Base-by-base conservation (phyloP, 1,139 yeast species). In the Zygosaccharomyces pseudobailii region DNA sequence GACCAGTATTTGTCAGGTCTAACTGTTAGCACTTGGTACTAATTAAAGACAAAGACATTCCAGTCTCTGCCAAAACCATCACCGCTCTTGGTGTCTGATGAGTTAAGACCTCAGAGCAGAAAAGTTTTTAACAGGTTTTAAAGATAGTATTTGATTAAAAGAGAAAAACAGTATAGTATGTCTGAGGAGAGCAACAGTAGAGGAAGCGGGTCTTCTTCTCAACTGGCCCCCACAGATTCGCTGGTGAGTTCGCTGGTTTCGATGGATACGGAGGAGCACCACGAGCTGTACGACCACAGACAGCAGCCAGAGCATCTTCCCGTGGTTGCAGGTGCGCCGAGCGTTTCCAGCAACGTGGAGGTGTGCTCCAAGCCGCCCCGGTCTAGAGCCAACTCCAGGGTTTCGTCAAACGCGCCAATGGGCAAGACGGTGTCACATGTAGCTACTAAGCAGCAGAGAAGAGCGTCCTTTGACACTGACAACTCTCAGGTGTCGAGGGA, bases 401-500 rank as follows among this genome's bases (percentile, higher is more conserved):
- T 32, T 5, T 40, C 43, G 3, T 40, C 43, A 22, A 34, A 28
- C 25, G 19, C 37, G 35, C 40, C 32, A 21, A 27, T 36, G 37
- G 38, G 13, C 10, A 21, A 13, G 22, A 34, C 23, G 30, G 36
- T 20, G 40, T 40, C 23, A 36, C 45, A 20, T 31, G 36, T 13
- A 32, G 22, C 22, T 9, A 21, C 23, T 36, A 30, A 34, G 32
- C 46, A 43, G 28, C 45, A 40, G 35, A 43, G 51, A 8, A 61
- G 69, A 43, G 65, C 68, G 3, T 69, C 73, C 4, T 61, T 62
- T 60, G 87, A 82, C 58, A 76, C 81, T 53, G 90, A 84, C 54
- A 85, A 79, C 57, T 84, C 90, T 2, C 86, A 80, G 57, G 87
- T 82, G 1, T 81, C 87, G 8, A 73, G 88, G 54, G 77, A 82